Conservation (phyloP, 2,329 filamentous ascomycete genomes). For the Ceratocystis harringtonii region DNA sequence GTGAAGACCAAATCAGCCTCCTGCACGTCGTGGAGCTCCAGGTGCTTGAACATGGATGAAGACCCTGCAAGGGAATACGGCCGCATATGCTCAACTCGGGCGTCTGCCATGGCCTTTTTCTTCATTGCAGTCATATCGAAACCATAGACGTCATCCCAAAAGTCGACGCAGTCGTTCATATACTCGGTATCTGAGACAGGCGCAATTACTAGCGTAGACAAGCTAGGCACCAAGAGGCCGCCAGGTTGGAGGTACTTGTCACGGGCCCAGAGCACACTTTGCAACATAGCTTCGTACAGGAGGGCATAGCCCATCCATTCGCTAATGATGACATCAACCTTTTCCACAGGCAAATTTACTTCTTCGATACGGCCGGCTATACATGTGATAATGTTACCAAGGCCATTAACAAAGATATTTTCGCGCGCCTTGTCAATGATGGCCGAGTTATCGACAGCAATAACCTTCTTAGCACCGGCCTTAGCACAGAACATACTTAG, state of each 20-base stretch:
- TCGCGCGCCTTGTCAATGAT: constrained; percentile 78
- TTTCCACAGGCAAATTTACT: constrained; percentile 56
- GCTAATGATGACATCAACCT: constrained; percentile 88
- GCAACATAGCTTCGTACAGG: constrained; percentile 90
- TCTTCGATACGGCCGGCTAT: constrained; percentile 81
- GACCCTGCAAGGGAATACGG: constrained; percentile 43
- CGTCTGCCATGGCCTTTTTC: constrained; percentile 63
- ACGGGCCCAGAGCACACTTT: constrained; percentile 75
- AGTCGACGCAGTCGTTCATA: constrained; percentile 60
- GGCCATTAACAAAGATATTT: constrained; percentile 68
- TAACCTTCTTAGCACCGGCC: constrained; percentile 71
- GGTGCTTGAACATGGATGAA: constrained; percentile 51
- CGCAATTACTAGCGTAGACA: constrained; percentile 68
- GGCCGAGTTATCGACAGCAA: constrained; percentile 82
- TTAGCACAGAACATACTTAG: constrained; percentile 89
- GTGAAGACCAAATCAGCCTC: constrained; percentile 63
- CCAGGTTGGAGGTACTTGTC: constrained; percentile 70
- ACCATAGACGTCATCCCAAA: constrained; percentile 87
- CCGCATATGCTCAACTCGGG: constrained; percentile 60
- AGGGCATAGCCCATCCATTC: constrained; percentile 98
- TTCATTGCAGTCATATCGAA: constrained; percentile 93
- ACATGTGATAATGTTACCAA: constrained; percentile 60
- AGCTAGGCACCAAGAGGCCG: constrained; percentile 74
- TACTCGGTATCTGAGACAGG: constrained; percentile 67
- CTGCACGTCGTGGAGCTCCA: constrained; percentile 61